Conservation (phyloP, 441 rosid species). For the Pelargonium hybrid region DNA sequence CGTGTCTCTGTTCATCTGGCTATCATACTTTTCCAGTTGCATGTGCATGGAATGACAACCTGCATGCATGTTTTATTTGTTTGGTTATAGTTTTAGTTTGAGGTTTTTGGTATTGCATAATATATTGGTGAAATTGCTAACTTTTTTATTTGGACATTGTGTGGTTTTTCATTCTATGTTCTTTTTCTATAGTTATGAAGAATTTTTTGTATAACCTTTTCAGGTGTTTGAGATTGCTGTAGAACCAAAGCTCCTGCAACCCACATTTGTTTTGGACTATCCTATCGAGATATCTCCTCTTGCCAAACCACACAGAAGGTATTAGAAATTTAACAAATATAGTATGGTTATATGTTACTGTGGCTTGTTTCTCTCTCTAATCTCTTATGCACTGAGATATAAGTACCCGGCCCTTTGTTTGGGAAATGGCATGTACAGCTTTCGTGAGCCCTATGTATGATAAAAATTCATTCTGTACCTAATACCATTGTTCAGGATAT, state of each 20-base stretch:
- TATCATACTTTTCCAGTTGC: background rate
- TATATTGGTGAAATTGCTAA: background rate
- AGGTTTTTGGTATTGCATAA: background rate
- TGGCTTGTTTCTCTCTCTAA: background rate
- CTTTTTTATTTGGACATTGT: background rate
- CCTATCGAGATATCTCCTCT: conserved; percentile 91
- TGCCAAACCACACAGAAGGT: conserved; percentile 89
- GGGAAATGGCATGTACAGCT: background rate
- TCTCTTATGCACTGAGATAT: too few relatives aligned
- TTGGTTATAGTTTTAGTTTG: background rate
- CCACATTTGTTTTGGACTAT: conserved; percentile 90
- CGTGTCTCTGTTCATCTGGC: too few relatives aligned
- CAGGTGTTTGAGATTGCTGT: conserved; percentile 84
- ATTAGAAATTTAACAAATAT: conserved; percentile 8
- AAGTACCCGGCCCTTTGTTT: too few relatives aligned
- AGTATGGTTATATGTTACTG: conserved; percentile 11
- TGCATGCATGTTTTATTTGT: background rate
- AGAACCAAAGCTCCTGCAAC: conserved; percentile 87
- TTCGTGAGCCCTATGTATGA: background rate
- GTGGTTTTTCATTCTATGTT: background rate
- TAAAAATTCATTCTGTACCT: background rate
- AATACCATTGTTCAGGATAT: too few relatives aligned
- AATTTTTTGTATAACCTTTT: conserved; percentile 10
- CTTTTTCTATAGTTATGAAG: background rate
- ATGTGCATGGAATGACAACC: background rate